Evolutionary conservation across 768 basidiomycete genomes (phyloP).

Genomic region (Boletus vinaceobasis): DNA sequence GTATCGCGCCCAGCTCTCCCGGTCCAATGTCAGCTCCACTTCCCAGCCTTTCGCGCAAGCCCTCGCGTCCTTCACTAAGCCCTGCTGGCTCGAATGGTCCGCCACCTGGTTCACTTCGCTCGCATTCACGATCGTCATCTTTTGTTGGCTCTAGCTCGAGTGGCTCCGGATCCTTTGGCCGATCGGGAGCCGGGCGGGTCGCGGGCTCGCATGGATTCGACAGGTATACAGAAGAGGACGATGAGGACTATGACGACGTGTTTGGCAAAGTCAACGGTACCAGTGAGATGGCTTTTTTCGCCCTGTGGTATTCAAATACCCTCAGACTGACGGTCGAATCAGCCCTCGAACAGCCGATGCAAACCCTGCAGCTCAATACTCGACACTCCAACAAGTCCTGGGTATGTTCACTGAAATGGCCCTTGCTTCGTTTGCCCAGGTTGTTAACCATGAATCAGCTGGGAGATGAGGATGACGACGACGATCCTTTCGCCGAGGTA

Average conservation of each 20-base stretch:
- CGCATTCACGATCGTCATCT: constrained; percentile 62
- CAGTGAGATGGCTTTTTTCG: constrained; percentile 43
- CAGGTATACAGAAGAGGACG: constrained; percentile 86
- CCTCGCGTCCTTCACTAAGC: constrained; percentile 53
- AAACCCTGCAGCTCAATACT: constrained; percentile 82
- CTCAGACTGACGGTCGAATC: constrained; percentile 27
- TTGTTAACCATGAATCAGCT: constrained; percentile 39
- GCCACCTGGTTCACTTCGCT: constrained; percentile 28
- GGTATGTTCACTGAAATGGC: constrained; percentile 41
- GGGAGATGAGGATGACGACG: constrained; percentile 83
- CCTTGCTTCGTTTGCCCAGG: neutral
- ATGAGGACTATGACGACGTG: constrained; percentile 93
- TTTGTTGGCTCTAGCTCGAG: constrained; percentile 42
- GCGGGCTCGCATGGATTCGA: constrained; percentile 64
- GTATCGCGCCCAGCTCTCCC: constrained; percentile 47
- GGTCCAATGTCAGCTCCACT: constrained; percentile 69
- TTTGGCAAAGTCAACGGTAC: constrained; percentile 75
- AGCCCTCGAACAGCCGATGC: constrained; percentile 55
- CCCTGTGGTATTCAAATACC: neutral
- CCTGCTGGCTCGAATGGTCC: constrained; percentile 34
- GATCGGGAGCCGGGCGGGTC: constrained; percentile 56
- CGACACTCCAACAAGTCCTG: constrained; percentile 87
- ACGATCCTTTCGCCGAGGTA: constrained; percentile 96
- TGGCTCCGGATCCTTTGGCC: constrained; percentile 56
- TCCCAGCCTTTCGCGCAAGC: constrained; percentile 49